Evolutionary conservation across 352 stramenopile genomes (phyloP).

Genomic region (Pythium angustatum): DNA sequence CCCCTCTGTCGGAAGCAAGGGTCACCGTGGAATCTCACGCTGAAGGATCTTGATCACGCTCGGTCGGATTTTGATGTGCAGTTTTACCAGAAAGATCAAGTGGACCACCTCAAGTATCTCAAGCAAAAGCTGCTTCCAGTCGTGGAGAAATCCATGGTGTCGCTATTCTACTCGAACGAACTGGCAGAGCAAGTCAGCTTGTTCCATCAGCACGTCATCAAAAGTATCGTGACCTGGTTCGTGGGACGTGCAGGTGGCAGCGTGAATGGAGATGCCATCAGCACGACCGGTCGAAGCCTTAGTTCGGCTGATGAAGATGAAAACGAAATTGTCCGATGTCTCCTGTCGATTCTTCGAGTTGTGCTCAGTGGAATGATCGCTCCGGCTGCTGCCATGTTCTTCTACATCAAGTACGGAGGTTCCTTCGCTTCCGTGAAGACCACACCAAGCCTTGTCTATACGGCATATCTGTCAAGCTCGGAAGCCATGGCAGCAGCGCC

Average conservation of each 20-base stretch:
- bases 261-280: not conserved
- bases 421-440: conserved; percentile 50
- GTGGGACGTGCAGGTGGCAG: conserved; percentile 18
- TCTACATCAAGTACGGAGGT: conserved; percentile 83
- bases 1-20: conserved; percentile 76
- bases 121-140: conserved; percentile 60
- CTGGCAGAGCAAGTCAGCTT: conserved; percentile 73
- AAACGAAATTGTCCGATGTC: conserved; percentile 30
- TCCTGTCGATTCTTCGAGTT: conserved; percentile 73
- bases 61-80: conserved; percentile 70
- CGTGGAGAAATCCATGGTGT: conserved; percentile 75
- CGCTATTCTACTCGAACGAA: conserved; percentile 66
- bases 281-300: not conserved
- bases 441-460: conserved; percentile 75
- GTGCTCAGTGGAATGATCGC: conserved; percentile 67
- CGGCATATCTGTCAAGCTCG: conserved; percentile 63
- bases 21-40: conserved; percentile 56
- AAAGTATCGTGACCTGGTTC: conserved; percentile 73
- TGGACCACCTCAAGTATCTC: conserved; percentile 40
- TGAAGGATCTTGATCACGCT: conserved; percentile 65
- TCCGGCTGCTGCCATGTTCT: conserved; percentile 69
- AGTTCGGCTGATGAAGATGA: conserved; percentile 8
- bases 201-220: conserved; percentile 81
- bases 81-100: conserved; percentile 45
- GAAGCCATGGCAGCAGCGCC: conserved; percentile 57